Evolutionary conservation across 1,284 basidiomycete genomes (phyloP), one percentile per base, ranked within the genome.

Genomic region (Xerocomus nothofagi): DNA sequence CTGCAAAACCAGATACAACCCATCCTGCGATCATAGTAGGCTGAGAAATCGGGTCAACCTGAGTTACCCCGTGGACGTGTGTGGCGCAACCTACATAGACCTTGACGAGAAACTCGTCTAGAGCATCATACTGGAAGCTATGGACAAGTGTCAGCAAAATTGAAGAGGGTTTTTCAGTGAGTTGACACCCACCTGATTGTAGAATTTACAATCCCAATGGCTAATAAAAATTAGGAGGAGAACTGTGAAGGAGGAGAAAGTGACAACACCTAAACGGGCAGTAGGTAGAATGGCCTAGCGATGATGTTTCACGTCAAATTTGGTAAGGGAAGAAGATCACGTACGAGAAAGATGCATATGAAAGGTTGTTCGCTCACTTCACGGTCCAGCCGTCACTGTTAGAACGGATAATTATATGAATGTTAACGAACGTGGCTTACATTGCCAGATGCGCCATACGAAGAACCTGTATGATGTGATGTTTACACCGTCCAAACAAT

Each of bases 381-480:
- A 11, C 15, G 21, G 6, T 26, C 14, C 14, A 8, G 4, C 0
- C 9, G 26, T 50, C 6, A 46, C n/a, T n/a, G n/a, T n/a, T 10
- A 26, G 18, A 29, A n/a, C n/a, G 6, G 32, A 11, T 6, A 44
- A 26, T 23, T 2, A 6, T n/a, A 38, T n/a, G 1, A 10, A 26
- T 26, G 24, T 26, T 9, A 2, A 26, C 18, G n/a, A 37, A 42
- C 14, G 15, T 27, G 27, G 8, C 53, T 38, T 39, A 54, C 53
- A 29, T 41, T 44, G 34, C 53, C 53, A 54, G 21, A 54, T 50
- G 24, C 53, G 53, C 53, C 53, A 54, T 21, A 54, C 30, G 10
- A 55, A 50, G 38, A 54, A 44, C 20, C 46, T 54, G 23, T 18
- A 26, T 6, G 30, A 23, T 7, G 15, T 11, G 10, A 11, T 10